Conservation (phyloP, 352 stramenopile species). For the Phytopythium chamaehyphon region DNA sequence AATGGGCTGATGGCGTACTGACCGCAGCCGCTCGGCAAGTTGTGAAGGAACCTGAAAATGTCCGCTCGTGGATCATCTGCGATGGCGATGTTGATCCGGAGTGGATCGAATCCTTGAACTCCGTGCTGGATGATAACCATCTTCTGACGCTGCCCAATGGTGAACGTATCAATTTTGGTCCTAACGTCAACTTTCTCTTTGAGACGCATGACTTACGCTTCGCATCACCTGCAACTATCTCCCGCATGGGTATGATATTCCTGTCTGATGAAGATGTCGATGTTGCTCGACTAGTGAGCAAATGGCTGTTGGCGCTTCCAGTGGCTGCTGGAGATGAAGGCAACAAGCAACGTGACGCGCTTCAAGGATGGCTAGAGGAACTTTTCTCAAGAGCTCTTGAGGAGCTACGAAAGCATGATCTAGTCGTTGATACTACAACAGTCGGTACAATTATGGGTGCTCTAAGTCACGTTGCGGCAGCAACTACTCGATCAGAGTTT, state of each 20-base stretch:
- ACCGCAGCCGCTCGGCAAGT: constrained; percentile 90
- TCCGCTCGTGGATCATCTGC: constrained; percentile 94
- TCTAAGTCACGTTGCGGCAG: constrained; percentile 79
- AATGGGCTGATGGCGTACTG: constrained; percentile 95
- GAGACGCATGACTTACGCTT: constrained; percentile 95
- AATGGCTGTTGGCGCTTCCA: constrained; percentile 64
- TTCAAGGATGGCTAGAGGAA: constrained; percentile 90
- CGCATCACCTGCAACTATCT: constrained; percentile 95
- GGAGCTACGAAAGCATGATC: constrained; percentile 81
- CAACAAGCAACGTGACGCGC: constrained; percentile 33
- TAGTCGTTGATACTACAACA: constrained; percentile 90
- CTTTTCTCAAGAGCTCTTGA: constrained; percentile 88
- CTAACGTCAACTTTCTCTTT: constrained; percentile 97
- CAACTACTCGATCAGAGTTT: constrained; percentile 82
- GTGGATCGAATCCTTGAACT: constrained; percentile 97
- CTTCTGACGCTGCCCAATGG: constrained; percentile 95
- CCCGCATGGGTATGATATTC: constrained; percentile 97
- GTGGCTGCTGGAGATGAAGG: constrained; percentile 32
- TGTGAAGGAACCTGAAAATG: constrained; percentile 86
- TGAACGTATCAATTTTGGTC: constrained; percentile 93
- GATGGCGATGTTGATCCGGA: constrained; percentile 96
- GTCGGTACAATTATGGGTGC: constrained; percentile 93
- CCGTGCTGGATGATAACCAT: constrained; percentile 95
- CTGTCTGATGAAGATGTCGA: constrained; percentile 90
- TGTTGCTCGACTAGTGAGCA: constrained; percentile 69